Percentiles rank a stretch among this genome's conserved stretches.
Conservation (phyloP, 305 asterid genomes). For the Plantago lanceolata region DNA sequence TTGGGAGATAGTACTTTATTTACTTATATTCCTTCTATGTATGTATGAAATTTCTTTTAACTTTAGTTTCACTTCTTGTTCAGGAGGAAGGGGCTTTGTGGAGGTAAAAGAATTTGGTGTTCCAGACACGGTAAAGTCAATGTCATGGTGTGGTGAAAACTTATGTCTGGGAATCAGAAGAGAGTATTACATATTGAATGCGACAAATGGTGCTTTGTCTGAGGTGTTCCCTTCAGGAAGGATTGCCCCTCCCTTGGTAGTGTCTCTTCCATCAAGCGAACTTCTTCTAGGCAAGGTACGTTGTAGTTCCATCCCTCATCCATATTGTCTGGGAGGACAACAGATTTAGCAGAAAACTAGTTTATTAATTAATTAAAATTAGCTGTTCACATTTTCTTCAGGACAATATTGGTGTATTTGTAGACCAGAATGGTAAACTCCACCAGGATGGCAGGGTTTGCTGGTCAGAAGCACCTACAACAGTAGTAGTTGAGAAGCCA, state of each 20-base stretch:
- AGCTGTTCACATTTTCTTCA: slow-evolving; percentile 31
- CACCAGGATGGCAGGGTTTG: slow-evolving; percentile 92
- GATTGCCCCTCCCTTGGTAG: slow-evolving; percentile 90
- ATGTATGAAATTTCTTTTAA: background rate
- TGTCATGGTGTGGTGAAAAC: slow-evolving; percentile 98
- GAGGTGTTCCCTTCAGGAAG: slow-evolving; percentile 96
- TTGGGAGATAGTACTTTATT: no score
- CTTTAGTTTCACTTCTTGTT: slow-evolving; percentile 26
- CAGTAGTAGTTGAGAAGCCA: slow-evolving; percentile 71
- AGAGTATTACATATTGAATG: slow-evolving; percentile 78
- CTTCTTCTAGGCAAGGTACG: slow-evolving; percentile 92
- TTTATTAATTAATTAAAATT: slow-evolving; percentile 16
- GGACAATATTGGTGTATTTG: slow-evolving; percentile 98
- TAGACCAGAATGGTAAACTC: slow-evolving; percentile 97
- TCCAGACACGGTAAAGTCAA: slow-evolving; percentile 84
- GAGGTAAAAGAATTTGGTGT: slow-evolving; percentile 94
- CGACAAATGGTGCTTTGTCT: slow-evolving; percentile 73
- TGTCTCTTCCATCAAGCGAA: slow-evolving; percentile 83
- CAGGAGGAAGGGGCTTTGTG: slow-evolving; percentile 92
- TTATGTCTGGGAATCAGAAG: slow-evolving; percentile 80
- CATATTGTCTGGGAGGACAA: background rate
- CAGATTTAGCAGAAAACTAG: slow-evolving; percentile 12
- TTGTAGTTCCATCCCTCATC: background rate
- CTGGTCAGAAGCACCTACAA: slow-evolving; percentile 98
- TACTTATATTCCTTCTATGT: no score